phyloP scores from a whole-genome alignment of 2,329 filamentous ascomycete genomes.

The Claviceps capensis region DNA sequence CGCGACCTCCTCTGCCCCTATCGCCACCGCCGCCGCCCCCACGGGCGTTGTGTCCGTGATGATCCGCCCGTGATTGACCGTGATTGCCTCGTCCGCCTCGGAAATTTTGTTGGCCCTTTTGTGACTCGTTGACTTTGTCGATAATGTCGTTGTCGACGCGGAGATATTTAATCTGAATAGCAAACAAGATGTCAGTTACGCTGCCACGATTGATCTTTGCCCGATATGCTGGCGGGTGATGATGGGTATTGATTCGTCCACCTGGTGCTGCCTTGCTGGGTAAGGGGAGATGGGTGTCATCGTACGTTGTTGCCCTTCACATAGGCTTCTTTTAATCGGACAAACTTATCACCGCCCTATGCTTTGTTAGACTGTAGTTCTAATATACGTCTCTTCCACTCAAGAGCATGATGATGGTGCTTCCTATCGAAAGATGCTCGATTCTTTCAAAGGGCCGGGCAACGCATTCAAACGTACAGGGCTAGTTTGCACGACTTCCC shows the following conservation, averaged over 20 bases:
- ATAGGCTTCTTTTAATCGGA: conserved; percentile 83
- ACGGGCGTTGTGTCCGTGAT: conserved; percentile 39
- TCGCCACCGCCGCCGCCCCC: conserved; percentile 28
- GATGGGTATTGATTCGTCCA: no score
- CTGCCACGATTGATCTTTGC: background rate
- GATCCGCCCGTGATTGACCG: conserved; percentile 43
- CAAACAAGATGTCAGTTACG: background rate
- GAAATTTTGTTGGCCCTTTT: conserved; percentile 56
- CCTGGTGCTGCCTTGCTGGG: no score
- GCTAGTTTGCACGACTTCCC: conserved; percentile 93
- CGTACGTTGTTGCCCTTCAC: conserved; percentile 90
- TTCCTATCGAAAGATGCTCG: no score
- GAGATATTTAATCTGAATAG: conserved; percentile 82
- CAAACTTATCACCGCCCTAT: conserved; percentile 85
- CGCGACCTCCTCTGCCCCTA: conserved; percentile 24
- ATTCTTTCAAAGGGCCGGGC: no score
- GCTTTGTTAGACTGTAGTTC: background rate
- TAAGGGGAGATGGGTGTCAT: background rate
- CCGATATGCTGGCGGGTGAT: background rate
- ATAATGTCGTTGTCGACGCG: conserved; percentile 94
- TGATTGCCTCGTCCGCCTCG: conserved; percentile 52
- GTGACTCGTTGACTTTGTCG: conserved; percentile 84
- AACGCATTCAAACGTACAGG: conserved; percentile 35
- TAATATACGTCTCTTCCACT: background rate
- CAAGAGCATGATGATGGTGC: no score